Conservation (phyloP, 2,329 filamentous ascomycete species). For the Salinomyces thailandicus region DNA sequence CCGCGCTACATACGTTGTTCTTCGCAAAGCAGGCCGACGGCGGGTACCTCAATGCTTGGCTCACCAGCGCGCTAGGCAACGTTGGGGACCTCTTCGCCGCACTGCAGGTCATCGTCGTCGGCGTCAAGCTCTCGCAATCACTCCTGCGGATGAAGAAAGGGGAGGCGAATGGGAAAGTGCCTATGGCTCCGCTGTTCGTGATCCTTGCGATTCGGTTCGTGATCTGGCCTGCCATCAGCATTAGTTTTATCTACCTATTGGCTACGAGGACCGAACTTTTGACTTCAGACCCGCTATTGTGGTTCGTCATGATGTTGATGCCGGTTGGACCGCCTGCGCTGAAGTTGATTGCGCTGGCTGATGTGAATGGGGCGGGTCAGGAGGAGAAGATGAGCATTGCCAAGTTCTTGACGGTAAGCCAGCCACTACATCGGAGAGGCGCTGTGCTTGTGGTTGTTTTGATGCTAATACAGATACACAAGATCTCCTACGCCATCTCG, state of each 20-base stretch:
- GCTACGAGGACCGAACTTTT: conserved; percentile 44
- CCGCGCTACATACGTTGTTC: conserved; percentile 50
- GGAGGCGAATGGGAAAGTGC: conserved; percentile 33
- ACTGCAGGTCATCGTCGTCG: conserved; percentile 55
- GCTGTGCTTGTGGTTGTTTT: background rate
- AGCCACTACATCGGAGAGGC: background rate
- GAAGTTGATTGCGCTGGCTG: conserved; percentile 42
- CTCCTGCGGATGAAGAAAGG: conserved; percentile 38
- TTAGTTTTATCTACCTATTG: conserved; percentile 45
- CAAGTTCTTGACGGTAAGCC: conserved; percentile 40
- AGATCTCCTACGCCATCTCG: conserved; percentile 35
- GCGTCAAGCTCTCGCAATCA: conserved; percentile 52
- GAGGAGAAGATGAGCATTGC: conserved; percentile 44
- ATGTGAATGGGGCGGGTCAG: conserved; percentile 38
- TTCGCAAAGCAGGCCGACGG: conserved; percentile 49
- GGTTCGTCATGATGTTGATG: conserved; percentile 55
- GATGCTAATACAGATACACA: background rate
- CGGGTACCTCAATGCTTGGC: conserved; percentile 56
- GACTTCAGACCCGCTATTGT: conserved; percentile 51
- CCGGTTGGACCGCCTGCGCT: conserved; percentile 46
- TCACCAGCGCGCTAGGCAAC: conserved; percentile 51
- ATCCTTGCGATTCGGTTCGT: conserved; percentile 43
- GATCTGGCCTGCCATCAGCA: conserved; percentile 46
- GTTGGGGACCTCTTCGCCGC: conserved; percentile 55
- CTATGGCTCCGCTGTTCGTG: conserved; percentile 38